Conservation (phyloP, 495 filamentous ascomycete genomes). For the Lepidopterella palustris region DNA sequence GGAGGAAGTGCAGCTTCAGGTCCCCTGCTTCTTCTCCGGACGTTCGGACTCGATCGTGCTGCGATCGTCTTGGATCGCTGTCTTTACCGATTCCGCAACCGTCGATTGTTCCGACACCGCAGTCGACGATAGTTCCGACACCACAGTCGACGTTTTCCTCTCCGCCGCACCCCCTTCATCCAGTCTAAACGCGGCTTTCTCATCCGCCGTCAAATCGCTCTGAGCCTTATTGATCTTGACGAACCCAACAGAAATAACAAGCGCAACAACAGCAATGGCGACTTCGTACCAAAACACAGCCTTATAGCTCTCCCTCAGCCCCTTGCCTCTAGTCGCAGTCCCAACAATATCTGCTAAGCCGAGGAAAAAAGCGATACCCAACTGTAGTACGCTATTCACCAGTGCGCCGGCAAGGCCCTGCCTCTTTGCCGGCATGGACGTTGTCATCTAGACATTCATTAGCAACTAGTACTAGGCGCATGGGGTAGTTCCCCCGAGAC, state of each 20-base stretch:
- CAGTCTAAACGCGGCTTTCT: constrained; percentile 42
- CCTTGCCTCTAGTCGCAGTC: constrained; percentile 43
- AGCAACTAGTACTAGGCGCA: not conserved
- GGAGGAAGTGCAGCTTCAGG: too few species aligned
- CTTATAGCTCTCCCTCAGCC: constrained; percentile 49
- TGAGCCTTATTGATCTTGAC: constrained; percentile 61
- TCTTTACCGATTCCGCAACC: too few species aligned
- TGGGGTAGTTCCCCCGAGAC: not conserved
- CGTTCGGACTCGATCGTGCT: too few species aligned
- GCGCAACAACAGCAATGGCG: constrained; percentile 48
- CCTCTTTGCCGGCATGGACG: constrained; percentile 50
- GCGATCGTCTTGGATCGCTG: too few species aligned
- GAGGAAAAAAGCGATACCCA: constrained; percentile 80
- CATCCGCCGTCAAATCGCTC: constrained; percentile 63
- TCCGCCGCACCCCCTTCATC: too few species aligned
- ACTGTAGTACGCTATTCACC: constrained; percentile 58
- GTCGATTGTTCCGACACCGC: too few species aligned
- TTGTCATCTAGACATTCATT: constrained; percentile 11
- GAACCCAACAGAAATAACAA: constrained; percentile 52
- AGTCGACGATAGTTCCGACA: too few species aligned
- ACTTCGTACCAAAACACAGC: constrained; percentile 64
- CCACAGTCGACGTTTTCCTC: too few species aligned
- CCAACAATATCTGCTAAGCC: constrained; percentile 68
- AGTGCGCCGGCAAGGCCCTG: constrained; percentile 74
- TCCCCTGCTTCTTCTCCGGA: too few species aligned